Percentiles rank a stretch among this genome's conserved stretches.
Evolutionary conservation across 495 filamentous ascomycete species (phyloP).

Genomic region (Opeltia flavorubescens): DNA sequence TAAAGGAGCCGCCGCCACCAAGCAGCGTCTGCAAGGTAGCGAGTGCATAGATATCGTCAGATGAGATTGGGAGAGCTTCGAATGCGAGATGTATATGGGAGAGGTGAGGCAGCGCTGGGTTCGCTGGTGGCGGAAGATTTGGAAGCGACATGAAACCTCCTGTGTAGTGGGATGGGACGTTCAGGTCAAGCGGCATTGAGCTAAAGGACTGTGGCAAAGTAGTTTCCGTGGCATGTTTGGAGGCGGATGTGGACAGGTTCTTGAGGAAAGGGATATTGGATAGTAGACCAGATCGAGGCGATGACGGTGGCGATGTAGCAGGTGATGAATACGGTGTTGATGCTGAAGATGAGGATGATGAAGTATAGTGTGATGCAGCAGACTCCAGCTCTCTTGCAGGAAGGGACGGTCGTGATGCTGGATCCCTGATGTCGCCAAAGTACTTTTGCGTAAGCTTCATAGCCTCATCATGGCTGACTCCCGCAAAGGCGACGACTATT

Average conservation of each 20-base stretch:
- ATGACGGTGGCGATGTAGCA: conserved; percentile 28
- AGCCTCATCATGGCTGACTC: conserved; percentile 70
- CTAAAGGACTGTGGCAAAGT: conserved; percentile 16
- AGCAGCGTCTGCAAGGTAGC: conserved; percentile 95
- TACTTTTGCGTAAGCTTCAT: conserved; percentile 65
- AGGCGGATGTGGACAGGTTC: conserved; percentile 62
- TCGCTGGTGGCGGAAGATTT: conserved; percentile 57
- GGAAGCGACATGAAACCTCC: conserved; percentile 84
- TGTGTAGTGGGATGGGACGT: conserved; percentile 68
- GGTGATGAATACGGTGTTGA: conserved; percentile 21
- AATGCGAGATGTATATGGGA: conserved; percentile 92
- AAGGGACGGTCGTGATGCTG: conserved; percentile 32
- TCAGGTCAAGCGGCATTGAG: conserved; percentile 38
- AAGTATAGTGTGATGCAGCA: conserved; percentile 10
- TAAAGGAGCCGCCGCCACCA: conserved; percentile 91
- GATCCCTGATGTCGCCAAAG: conserved; percentile 75
- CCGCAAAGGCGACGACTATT: conserved; percentile 90
- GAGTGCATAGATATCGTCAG: conserved; percentile 86
- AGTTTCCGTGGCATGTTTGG: conserved; percentile 42
- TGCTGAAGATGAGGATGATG: conserved; percentile 18
- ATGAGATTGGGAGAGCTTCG: conserved; percentile 82
- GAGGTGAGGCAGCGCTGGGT: conserved; percentile 65
- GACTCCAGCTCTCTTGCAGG: conserved; percentile 41
- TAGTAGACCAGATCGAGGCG: conserved; percentile 43
- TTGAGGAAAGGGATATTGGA: conserved; percentile 90